A percentile compares a stretch with the other conserved stretches of the same genome.
Conservation (phyloP, 2,329 filamentous ascomycete genomes). For the Aspergillus ustus region DNA sequence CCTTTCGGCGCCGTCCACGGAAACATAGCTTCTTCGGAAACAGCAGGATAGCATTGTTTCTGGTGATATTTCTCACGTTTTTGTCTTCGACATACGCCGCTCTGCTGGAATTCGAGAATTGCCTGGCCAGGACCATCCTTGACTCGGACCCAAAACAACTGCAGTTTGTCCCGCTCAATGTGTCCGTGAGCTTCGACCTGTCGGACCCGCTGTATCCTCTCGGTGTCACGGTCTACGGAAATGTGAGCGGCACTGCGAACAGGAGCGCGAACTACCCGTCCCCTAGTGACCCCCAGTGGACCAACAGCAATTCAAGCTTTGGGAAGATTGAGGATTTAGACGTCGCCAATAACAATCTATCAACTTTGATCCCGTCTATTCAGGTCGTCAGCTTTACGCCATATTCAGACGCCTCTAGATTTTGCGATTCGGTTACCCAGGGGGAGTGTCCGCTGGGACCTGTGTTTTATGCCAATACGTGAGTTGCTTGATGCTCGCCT, state of each 20-base stretch:
- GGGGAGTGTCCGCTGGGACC: slow-evolving; percentile 76
- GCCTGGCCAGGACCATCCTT: slow-evolving; percentile 66
- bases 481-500: slow-evolving; percentile 26
- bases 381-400: slow-evolving; percentile 79
- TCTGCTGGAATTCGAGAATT: slow-evolving; percentile 81
- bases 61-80: slow-evolving; percentile 28
- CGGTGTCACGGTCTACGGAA: slow-evolving; percentile 82
- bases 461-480: slow-evolving; percentile 65
- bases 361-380: slow-evolving; percentile 74
- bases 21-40: slow-evolving; percentile 15
- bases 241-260: slow-evolving; percentile 75
- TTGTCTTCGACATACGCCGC: slow-evolving; percentile 63
- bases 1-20: slow-evolving; percentile 26
- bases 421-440: slow-evolving; percentile 68
- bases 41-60: slow-evolving; percentile 23
- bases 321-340: slow-evolving; percentile 79
- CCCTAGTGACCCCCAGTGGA: slow-evolving; percentile 64
- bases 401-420: slow-evolving; percentile 61
- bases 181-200: slow-evolving; percentile 75
- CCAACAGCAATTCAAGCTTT: slow-evolving; percentile 61
- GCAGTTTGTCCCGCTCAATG: slow-evolving; percentile 77
- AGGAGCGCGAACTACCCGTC: slow-evolving; percentile 60
- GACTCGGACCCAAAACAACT: slow-evolving; percentile 65
- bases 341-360: slow-evolving; percentile 62
- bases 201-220: slow-evolving; percentile 66